Percentiles rank a stretch among this genome's conserved stretches.
These are phyloP conservation scores for Coemansia asiatica DNA, from an alignment of 192 early-diverging fungal species.

Conservation along the genomic window DNA sequence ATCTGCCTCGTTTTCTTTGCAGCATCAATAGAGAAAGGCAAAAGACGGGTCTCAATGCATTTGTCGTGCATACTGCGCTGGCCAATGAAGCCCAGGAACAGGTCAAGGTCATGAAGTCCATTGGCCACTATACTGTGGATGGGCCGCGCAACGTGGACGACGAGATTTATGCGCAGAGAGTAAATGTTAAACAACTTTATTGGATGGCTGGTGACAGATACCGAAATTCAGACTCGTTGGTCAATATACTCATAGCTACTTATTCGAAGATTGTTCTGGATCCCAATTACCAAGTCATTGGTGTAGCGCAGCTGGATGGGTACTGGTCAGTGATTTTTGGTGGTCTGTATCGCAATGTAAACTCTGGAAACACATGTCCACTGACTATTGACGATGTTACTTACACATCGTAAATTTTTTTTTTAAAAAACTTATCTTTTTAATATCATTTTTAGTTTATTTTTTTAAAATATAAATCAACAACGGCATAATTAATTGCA, in stretches of 20 bases:
- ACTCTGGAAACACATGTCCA: conserved; percentile 21
- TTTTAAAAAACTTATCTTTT: too few relatives aligned
- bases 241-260: conserved; percentile 23
- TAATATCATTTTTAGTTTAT: neutral
- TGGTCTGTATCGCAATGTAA: conserved; percentile 14
- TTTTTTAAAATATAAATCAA: neutral
- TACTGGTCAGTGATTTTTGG: conserved; percentile 53
- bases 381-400: conserved; percentile 25
- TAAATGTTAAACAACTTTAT: conserved; percentile 32
- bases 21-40: conserved; percentile 26
- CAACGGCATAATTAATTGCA: neutral
- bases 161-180: conserved; percentile 26
- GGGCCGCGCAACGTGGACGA: conserved; percentile 46
- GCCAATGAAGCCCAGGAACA: conserved; percentile 37
- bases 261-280: conserved; percentile 24
- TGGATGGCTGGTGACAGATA: conserved; percentile 50
- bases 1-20: conserved; percentile 42
- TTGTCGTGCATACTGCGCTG: conserved; percentile 34
- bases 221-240: conserved; percentile 5
- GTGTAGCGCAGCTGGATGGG: conserved; percentile 46
- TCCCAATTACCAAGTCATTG: conserved; percentile 33
- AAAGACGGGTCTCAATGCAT: neutral
- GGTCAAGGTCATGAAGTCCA: conserved; percentile 30
- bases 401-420: conserved; percentile 13
- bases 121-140: conserved; percentile 41